A percentile compares a stretch with the other conserved stretches of the same genome.
phyloP scores from a whole-genome alignment of 2,329 filamentous ascomycete genomes.

The Chrysoporthe austroafricana region DNA sequence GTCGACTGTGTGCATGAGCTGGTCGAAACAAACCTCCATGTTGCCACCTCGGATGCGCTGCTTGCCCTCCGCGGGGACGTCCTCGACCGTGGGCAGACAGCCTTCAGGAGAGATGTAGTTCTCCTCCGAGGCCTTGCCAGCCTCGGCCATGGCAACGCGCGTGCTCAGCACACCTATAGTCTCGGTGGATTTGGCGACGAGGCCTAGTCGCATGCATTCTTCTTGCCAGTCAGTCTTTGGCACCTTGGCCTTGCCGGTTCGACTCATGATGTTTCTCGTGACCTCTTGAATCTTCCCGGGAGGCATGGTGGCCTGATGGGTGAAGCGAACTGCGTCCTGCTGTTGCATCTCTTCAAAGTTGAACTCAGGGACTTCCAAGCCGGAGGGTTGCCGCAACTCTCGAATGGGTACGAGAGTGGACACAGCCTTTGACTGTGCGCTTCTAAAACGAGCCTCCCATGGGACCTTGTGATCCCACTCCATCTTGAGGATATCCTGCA shows the following conservation, averaged over 20 bases:
- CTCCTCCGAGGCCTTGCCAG: conserved; percentile 20
- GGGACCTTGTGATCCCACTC: conserved; percentile 24
- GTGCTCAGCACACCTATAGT: conserved; percentile 1
- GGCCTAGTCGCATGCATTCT: conserved; percentile 24
- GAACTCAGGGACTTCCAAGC: background rate
- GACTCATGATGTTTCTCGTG: background rate
- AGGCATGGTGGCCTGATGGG: background rate
- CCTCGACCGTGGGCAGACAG: conserved; percentile 9
- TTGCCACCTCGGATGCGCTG: conserved; percentile 21
- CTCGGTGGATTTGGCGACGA: conserved; percentile 13
- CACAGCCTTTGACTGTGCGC: background rate
- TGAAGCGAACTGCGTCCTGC: background rate
- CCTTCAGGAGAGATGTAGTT: conserved; percentile 24
- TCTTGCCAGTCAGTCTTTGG: conserved; percentile 22
- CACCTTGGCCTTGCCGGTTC: background rate
- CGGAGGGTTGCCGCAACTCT: conserved; percentile 4
- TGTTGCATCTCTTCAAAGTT: background rate
- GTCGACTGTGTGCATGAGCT: conserved; percentile 23
- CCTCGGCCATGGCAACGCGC: conserved; percentile 14
- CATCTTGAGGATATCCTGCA: conserved; percentile 16
- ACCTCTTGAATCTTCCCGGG: background rate
- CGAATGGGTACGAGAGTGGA: conserved; percentile 16
- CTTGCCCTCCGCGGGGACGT: conserved; percentile 19
- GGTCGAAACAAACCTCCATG: conserved; percentile 28
- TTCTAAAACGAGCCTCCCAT: conserved; percentile 14